Conservation (phyloP, 2,329 filamentous ascomycete species). For the Leptographium procerum region DNA sequence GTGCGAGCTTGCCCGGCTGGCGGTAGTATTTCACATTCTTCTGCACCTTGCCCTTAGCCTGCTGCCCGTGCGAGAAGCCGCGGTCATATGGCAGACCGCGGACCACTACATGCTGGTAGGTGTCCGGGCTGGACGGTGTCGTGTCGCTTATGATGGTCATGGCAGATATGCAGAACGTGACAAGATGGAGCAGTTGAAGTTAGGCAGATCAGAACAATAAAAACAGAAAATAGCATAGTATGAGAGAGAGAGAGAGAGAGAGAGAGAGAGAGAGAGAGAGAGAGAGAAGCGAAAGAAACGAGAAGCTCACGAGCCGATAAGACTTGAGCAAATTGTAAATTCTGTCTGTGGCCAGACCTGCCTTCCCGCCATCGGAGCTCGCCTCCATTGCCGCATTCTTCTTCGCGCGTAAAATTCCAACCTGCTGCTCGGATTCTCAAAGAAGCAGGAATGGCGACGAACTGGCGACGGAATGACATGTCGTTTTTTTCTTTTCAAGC, state of each 20-base stretch:
- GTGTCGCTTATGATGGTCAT: neutral
- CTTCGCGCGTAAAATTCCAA: too few species aligned
- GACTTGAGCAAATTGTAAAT: too few species aligned
- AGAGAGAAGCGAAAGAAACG: too few species aligned
- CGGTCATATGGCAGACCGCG: slow-evolving; percentile 15
- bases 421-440: too few species aligned
- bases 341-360: too few species aligned
- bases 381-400: neutral
- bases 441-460: too few species aligned
- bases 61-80: slow-evolving; percentile 13
- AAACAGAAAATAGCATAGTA: too few species aligned
- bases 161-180: neutral
- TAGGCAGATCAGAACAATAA: too few species aligned
- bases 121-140: neutral
- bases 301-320: too few species aligned
- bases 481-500: too few species aligned
- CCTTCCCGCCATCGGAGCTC: neutral
- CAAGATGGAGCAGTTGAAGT: too few species aligned
- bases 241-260: neutral
- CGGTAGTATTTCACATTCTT: slow-evolving; percentile 15
- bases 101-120: slow-evolving; percentile 16
- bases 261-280: neutral
- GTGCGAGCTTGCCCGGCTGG: slow-evolving; percentile 13
- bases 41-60: slow-evolving; percentile 13
- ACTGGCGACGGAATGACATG: too few species aligned